Evolutionary conservation across 176 grass and related monocot genomes (phyloP).

Genomic region (Otatea glauca): DNA sequence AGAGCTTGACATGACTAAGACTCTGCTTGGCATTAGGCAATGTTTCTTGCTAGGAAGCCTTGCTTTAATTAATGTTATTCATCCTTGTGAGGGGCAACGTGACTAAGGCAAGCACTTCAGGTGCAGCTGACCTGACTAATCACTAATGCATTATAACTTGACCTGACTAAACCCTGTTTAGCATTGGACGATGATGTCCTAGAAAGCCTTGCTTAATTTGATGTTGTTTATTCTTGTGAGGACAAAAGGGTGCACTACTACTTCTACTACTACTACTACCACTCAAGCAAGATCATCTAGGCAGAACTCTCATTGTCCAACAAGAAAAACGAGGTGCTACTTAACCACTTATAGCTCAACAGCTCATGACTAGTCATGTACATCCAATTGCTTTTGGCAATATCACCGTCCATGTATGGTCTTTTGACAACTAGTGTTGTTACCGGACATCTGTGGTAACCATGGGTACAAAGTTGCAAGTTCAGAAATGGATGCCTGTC

Average conservation of each 20-base stretch:
- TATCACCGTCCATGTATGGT: neutral
- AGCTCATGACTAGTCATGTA: constrained; percentile 30
- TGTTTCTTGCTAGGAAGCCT: neutral
- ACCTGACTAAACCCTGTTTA: neutral
- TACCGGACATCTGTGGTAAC: neutral
- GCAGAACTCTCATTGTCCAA: constrained; percentile 8
- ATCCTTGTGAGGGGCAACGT: neutral
- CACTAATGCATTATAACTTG: neutral
- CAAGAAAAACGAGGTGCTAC: constrained; percentile 1
- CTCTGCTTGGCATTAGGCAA: neutral
- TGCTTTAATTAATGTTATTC: neutral
- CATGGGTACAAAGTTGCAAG: neutral
- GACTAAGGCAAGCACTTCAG: neutral
- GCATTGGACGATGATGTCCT: neutral
- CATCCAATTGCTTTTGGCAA: neutral
- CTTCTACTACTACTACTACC: neutral
- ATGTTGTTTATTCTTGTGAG: neutral
- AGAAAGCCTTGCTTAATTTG: neutral
- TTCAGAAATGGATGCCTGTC: neutral
- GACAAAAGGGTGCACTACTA: constrained; percentile 7
- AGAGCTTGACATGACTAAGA: neutral
- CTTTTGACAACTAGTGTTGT: neutral
- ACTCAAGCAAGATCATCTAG: neutral
- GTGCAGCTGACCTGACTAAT: neutral
- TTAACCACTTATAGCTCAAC: neutral